phyloP scores from a whole-genome alignment of 768 basidiomycete genomes.

The Epithele typhae region DNA sequence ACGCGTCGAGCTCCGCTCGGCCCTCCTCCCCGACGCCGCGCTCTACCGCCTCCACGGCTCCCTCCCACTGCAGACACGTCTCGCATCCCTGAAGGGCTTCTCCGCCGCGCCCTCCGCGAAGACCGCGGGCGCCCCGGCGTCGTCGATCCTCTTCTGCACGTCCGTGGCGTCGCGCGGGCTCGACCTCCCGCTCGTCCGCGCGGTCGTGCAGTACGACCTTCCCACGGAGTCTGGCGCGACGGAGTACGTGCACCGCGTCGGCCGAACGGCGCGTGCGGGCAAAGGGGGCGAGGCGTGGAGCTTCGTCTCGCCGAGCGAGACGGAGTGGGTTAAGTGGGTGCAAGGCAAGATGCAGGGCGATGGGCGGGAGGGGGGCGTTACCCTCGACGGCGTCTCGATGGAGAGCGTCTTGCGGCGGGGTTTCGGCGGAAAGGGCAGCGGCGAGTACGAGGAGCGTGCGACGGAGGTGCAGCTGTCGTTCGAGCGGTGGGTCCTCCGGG shows the following conservation, averaged over 20 bases:
- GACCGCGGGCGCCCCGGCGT: conserved; percentile 22
- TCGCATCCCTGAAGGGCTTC: conserved; percentile 81
- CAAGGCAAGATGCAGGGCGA: conserved; percentile 73
- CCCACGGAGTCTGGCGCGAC: conserved; percentile 96
- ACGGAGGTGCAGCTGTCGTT: conserved; percentile 95
- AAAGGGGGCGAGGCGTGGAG: conserved; percentile 96
- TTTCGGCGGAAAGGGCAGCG: conserved; percentile 72
- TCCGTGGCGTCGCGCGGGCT: conserved; percentile 98
- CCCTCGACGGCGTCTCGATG: conserved; percentile 56
- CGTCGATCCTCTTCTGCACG: conserved; percentile 85
- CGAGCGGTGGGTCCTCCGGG: conserved; percentile 85
- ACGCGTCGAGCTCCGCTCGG: conserved; percentile 54
- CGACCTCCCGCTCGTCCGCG: conserved; percentile 89
- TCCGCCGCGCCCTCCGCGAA: conserved; percentile 40
- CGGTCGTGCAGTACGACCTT: conserved; percentile 94
- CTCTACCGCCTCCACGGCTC: conserved; percentile 94
- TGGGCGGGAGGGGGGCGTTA: conserved; percentile 26
- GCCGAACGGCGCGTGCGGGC: conserved; percentile 94
- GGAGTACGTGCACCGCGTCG: conserved; percentile 96
- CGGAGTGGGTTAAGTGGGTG: conserved; percentile 88
- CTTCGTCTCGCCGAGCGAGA: conserved; percentile 83
- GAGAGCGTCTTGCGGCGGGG: conserved; percentile 74
- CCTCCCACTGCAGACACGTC: conserved; percentile 73
- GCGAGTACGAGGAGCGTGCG: conserved; percentile 82
- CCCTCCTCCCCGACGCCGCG: conserved; percentile 76